Evolutionary conservation across 2,329 filamentous ascomycete genomes (phyloP), one percentile per base, ranked within the genome.

Genomic region (Claviceps capensis): DNA sequence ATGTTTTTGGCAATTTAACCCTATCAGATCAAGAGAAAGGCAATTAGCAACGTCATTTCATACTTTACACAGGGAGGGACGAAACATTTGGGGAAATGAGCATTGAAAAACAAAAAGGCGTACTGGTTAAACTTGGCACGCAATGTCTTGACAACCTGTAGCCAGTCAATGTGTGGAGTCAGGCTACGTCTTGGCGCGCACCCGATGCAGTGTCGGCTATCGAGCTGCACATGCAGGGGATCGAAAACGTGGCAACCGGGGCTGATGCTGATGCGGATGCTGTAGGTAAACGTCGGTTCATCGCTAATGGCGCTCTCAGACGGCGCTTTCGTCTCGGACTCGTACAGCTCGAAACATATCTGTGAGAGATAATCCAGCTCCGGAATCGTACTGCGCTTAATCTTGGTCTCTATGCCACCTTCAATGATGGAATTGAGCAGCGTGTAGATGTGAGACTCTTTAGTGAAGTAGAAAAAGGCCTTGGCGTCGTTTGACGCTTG

Each of bases 391-490:
- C 88, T 90, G 40, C 94, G 85, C 60, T 88, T 86, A 63, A 98
- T 97, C 72, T 98, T 98, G 23, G 91, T 96, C 63, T 94, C 86
- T 58, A 98, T 87, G 34, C 93, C 94, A 55, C 94, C 93, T 67
- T 98, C 93, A 26, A 98, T 79, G 59, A 98, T 97, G 66, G 91
- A 97, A 67, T 98, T 98, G 53, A 98, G 79, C 5, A 98, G 78
- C 5, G 93, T 98, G 71, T 98, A 98, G 57, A 98, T 96, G 66
- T 98, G 93, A 0, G 88, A 95, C 69, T 98, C 93, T 68, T 98
- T 98, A 57, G 93, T 98, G 68, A 98, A 98, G 72, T 98, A 98
- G 69, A 97, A 88, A 73, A 97, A 97, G 1, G 86, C 91, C 65
- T 96, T 96, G 45, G 90, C 89, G 58, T 94, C 87, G 50, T 91